phyloP scores from a whole-genome alignment of 2,329 filamentous ascomycete species.

The Colletotrichum cereale region DNA sequence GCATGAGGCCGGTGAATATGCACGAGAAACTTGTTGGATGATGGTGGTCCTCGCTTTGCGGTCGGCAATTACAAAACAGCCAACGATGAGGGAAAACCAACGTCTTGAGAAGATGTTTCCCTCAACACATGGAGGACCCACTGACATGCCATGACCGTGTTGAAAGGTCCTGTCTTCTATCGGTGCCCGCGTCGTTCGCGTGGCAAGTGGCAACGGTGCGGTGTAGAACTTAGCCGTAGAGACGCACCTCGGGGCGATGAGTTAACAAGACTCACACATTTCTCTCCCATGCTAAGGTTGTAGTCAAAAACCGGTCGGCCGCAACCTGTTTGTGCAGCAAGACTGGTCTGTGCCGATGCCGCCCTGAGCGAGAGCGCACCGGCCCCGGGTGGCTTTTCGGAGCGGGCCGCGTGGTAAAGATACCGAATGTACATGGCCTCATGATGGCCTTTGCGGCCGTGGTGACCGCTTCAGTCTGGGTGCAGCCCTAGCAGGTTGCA shows the following conservation, averaged over 20 bases:
- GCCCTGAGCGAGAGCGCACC: conserved; percentile 8
- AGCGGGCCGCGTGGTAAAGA: conserved; percentile 29
- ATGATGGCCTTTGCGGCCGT: conserved; percentile 36
- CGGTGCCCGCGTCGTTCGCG: background rate
- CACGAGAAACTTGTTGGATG: background rate
- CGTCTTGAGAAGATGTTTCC: background rate
- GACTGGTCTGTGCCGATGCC: conserved; percentile 31
- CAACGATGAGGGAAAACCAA: background rate
- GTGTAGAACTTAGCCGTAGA: background rate
- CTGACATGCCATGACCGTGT: background rate
- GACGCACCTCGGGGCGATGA: background rate
- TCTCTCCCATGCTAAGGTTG: conserved; percentile 1
- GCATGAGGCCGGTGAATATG: conserved; percentile 10
- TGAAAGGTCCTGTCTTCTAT: background rate
- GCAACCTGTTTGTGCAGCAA: conserved; percentile 1
- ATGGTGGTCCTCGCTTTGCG: background rate
- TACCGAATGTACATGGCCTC: conserved; percentile 23
- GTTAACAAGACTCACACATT: background rate
- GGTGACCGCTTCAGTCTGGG: conserved; percentile 23
- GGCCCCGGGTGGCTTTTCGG: conserved; percentile 30
- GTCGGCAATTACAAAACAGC: background rate
- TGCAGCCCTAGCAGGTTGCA: conserved; percentile 29
- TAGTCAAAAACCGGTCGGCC: conserved; percentile 10
- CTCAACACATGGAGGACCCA: background rate
- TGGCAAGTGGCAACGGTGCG: background rate